Percentiles rank a stretch among this genome's conserved stretches.
Conservation (phyloP, 305 asterid genomes). For the Salvia sclarea region DNA sequence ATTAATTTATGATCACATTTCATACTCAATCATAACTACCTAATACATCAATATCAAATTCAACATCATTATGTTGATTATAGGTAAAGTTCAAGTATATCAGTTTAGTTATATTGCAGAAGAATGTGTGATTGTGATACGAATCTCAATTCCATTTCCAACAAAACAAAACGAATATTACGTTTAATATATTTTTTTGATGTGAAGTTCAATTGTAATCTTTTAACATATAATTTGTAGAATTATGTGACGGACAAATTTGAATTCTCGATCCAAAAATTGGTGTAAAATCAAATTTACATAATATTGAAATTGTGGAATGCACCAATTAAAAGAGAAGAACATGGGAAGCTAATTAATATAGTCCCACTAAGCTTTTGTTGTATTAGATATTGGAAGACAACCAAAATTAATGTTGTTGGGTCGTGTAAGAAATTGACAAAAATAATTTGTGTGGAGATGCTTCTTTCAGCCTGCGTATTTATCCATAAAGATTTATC, state of each 20-base stretch:
- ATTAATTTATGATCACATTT: background rate
- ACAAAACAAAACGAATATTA: too few species aligned
- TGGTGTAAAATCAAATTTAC: background rate
- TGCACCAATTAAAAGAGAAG: conserved; percentile 24
- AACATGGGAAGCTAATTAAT: conserved; percentile 30
- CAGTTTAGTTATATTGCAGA: too few species aligned
- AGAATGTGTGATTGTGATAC: too few species aligned
- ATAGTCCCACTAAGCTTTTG: conserved; percentile 9
- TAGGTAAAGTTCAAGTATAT: too few species aligned
- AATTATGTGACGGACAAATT: background rate
- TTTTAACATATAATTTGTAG: background rate
- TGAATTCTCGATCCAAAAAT: background rate
- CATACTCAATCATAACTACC: conserved; percentile 14
- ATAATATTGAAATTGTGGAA: background rate
- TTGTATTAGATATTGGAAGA: conserved; percentile 23
- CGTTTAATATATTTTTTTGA: background rate
- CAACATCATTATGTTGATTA: too few species aligned
- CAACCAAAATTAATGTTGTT: conserved; percentile 32
- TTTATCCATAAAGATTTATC: background rate
- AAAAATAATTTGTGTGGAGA: conserved; percentile 33
- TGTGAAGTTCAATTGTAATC: background rate
- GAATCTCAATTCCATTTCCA: too few species aligned
- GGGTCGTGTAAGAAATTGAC: conserved; percentile 30
- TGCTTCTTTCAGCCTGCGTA: conserved; percentile 25
- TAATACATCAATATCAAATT: background rate